Evolutionary conservation across 352 stramenopile genomes (phyloP), one percentile per base, ranked within the genome.

Genomic region (Saprolegnia diclina): DNA sequence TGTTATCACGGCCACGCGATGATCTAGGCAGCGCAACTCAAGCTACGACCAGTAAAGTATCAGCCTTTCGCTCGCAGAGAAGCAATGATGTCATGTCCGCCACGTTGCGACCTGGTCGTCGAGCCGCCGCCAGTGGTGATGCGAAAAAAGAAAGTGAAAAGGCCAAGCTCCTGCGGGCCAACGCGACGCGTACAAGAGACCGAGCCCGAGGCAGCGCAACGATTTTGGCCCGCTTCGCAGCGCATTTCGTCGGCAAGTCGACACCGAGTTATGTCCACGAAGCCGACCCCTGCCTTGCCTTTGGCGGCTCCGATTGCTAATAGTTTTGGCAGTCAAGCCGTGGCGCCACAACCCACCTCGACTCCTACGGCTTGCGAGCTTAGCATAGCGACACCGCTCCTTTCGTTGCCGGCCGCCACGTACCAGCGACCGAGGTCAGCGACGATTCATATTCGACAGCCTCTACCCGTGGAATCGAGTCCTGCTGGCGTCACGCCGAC

Each of bases 181-280:
- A 19, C 52, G 11, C 52, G 24, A 16, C 24, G 52, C 11, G 35
- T 11, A 9, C 11, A 14, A 59, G 13, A 16, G 13, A 59, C 11
- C 13, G 13, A 16, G 19, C 24, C 24, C 2, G 52, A 19, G 35
- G 35, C 52, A 4, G 42, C 18, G 54, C 21, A 62, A n/a, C 22
- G 9, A n/a, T 56, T 56, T 13, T 66, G 59, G 59, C 40, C 59
- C 5, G 21, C 59, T 9, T 66, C 59, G 9, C n/a, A 56, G 35
- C 11, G 32, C 24, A 66, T 66, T 56, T 66, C 52, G 35, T 59
- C 52, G 24, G 52, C 16, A 16, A 19, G 16, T 4, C 52, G 52
- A 59, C 24, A 9, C 24, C 46, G 46, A 6, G 24, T 54, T 54
- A 5, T 54, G 46, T 5, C 46, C 46, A 6, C 24, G 2, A 54